Conservation (phyloP, 1,284 basidiomycete genomes). For the Trichosporon sp. region DNA sequence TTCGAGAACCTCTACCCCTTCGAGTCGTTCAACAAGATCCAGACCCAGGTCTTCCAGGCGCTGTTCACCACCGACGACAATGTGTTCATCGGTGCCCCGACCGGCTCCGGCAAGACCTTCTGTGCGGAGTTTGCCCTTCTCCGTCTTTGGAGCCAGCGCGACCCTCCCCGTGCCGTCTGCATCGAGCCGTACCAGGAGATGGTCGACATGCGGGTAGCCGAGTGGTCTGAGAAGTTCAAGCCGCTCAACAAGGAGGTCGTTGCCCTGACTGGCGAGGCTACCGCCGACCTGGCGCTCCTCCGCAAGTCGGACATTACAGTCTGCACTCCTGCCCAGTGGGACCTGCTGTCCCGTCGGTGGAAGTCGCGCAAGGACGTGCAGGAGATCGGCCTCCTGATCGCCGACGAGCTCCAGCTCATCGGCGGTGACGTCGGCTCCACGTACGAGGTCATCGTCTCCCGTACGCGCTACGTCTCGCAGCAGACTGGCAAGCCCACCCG, state of each 20-base stretch:
- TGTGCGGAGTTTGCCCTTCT: conserved; percentile 94
- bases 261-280: conserved; percentile 90
- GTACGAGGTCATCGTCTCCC: conserved; percentile 91
- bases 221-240: conserved; percentile 85
- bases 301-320: conserved; percentile 89
- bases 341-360: conserved; percentile 93
- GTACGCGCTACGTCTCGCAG: conserved; percentile 92
- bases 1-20: conserved; percentile 84
- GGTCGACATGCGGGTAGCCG: conserved; percentile 81
- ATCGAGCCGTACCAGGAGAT: conserved; percentile 96
- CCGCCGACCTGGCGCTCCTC: conserved; percentile 80
- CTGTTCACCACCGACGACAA: conserved; percentile 95
- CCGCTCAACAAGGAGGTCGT: conserved; percentile 84
- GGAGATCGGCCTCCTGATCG: conserved; percentile 84
- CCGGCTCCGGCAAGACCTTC: conserved; percentile 94
- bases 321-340: conserved; percentile 92
- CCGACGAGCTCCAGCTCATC: conserved; percentile 91
- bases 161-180: conserved; percentile 83
- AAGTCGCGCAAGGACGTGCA: conserved; percentile 91
- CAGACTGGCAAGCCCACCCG: conserved; percentile 87
- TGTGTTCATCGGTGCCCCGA: conserved; percentile 91
- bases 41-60: conserved; percentile 98
- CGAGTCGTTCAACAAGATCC: conserved; percentile 93
- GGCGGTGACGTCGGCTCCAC: conserved; percentile 90
- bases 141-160: conserved; percentile 81